Conservation (phyloP, 2,329 filamentous ascomycete genomes). For the Furcasterigmium sp. region DNA sequence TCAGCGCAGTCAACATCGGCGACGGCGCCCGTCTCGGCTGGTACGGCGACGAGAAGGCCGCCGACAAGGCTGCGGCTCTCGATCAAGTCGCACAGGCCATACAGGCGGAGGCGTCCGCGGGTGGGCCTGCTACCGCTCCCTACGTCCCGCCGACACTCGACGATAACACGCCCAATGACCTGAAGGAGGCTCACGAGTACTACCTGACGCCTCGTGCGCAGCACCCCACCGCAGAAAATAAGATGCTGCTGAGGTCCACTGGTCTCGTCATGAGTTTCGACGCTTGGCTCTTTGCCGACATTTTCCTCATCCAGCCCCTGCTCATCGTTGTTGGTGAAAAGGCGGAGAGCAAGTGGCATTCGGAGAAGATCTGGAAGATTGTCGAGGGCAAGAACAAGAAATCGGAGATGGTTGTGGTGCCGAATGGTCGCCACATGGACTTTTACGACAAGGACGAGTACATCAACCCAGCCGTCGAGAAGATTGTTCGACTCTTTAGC, state of each 20-base stretch:
- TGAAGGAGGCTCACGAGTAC: conserved; percentile 10
- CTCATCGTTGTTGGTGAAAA: conserved; percentile 2
- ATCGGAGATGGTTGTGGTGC: not conserved
- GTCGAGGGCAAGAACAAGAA: not conserved
- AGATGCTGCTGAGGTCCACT: not conserved
- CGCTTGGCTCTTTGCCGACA: not conserved
- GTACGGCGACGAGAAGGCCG: conserved; percentile 2
- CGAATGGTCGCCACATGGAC: conserved; percentile 1
- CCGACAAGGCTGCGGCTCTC: conserved; percentile 4
- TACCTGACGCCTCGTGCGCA: conserved; percentile 10
- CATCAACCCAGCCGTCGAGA: not conserved
- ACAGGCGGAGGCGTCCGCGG: not conserved
- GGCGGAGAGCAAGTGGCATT: not conserved
- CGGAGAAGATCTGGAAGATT: not conserved
- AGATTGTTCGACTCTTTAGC: not conserved
- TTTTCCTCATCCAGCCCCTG: not conserved
- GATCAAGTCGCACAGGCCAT: conserved; percentile 4
- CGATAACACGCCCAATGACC: conserved; percentile 35
- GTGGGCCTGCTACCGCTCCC: not conserved
- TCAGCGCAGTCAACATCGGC: conserved; percentile 24
- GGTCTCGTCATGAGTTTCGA: not conserved
- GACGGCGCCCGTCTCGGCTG: conserved; percentile 15
- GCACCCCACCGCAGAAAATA: conserved; percentile 4
- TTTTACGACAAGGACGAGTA: conserved; percentile 4
- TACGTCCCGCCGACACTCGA: conserved; percentile 13